These are phyloP conservation scores for Scortechinia acanthostroma DNA, from an alignment of 2,329 filamentous ascomycete species.

Conservation along the genomic window DNA sequence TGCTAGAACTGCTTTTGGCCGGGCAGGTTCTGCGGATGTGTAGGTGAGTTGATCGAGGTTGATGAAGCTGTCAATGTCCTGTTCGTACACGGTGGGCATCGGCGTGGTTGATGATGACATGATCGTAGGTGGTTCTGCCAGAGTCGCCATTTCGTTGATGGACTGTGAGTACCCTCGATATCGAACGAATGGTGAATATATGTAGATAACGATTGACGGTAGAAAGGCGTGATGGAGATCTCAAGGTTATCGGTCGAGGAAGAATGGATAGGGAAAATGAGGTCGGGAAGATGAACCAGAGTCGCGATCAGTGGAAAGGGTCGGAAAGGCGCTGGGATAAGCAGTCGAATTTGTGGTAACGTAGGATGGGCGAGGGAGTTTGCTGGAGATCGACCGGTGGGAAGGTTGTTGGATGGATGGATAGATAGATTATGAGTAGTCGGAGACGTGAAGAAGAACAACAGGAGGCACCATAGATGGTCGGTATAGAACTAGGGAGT, in stretches of 20 bases:
- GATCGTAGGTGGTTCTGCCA: not conserved
- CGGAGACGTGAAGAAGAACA: not conserved
- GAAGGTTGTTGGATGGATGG: not conserved
- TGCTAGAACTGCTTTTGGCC: not conserved
- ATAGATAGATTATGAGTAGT: not conserved
- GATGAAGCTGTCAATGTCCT: not conserved
- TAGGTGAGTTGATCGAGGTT: slow-evolving; percentile 2
- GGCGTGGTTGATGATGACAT: not conserved
- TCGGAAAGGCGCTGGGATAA: too few relatives aligned
- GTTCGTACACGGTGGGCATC: not conserved
- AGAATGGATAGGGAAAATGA: not conserved
- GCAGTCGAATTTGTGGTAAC: too few relatives aligned
- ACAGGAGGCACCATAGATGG: not conserved
- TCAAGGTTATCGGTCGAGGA: not conserved
- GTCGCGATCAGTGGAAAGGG: not conserved
- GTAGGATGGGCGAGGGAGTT: not conserved
- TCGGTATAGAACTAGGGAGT: too few relatives aligned
- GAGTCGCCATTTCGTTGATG: not conserved
- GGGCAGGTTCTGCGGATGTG: not conserved
- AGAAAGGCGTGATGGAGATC: too few relatives aligned
- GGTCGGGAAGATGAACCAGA: not conserved
- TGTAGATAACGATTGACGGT: not conserved
- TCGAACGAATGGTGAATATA: not conserved
- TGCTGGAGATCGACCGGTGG: not conserved
- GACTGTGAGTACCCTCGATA: not conserved